These are phyloP conservation scores for Lathyrus aphaca DNA, from an alignment of 306 rosid genomes.

Conservation along the genomic window DNA sequence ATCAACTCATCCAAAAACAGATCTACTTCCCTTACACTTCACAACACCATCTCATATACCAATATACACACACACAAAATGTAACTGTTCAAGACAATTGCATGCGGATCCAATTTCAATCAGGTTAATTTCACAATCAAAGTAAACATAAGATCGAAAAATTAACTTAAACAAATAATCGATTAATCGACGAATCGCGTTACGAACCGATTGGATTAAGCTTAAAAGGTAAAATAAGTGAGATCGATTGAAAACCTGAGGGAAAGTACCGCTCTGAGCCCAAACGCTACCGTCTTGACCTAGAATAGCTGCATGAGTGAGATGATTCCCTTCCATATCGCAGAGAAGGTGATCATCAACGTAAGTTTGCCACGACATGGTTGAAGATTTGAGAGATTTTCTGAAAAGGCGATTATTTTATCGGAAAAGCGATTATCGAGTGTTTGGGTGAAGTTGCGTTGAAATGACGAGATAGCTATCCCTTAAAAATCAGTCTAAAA, in stretches of 20 bases:
- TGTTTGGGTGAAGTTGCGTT: slow-evolving; percentile 34
- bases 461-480: slow-evolving; percentile 38
- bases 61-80: background rate
- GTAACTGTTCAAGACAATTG: background rate
- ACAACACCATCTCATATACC: background rate
- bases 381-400: slow-evolving; percentile 20
- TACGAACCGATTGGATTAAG: background rate
- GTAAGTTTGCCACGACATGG: slow-evolving; percentile 93
- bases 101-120: slow-evolving; percentile 14
- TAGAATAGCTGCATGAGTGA: slow-evolving; percentile 71
- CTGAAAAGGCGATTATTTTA: background rate
- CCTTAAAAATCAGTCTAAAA: background rate
- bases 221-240: background rate
- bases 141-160: slow-evolving; percentile 1
- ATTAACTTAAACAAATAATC: background rate
- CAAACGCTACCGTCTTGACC: slow-evolving; percentile 88
- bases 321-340: slow-evolving; percentile 73
- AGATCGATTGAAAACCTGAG: slow-evolving; percentile 57
- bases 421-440: background rate
- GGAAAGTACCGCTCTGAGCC: slow-evolving; percentile 85
- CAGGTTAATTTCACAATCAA: background rate
- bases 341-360: slow-evolving; percentile 87
- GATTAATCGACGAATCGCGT: background rate
- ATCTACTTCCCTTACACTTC: slow-evolving; percentile 1
- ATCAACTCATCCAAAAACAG: slow-evolving; percentile 34